Percentiles rank a stretch among this genome's conserved stretches.
phyloP scores from a whole-genome alignment of 2,329 filamentous ascomycete species.

The Arachnomyces sp. region DNA sequence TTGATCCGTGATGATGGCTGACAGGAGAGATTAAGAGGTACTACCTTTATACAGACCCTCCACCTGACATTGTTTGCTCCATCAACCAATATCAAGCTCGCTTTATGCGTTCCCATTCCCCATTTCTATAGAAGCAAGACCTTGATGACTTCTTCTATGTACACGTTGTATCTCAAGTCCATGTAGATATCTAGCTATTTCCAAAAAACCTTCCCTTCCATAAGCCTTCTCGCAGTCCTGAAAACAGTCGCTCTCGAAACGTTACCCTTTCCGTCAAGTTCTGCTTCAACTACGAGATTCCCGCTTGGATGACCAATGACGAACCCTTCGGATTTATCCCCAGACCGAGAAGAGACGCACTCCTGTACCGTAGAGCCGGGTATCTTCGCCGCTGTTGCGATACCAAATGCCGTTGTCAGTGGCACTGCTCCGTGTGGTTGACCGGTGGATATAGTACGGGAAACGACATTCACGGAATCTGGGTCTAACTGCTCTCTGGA shows the following conservation, averaged over 20 bases:
- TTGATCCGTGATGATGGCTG: too few species aligned
- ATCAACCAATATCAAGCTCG: too few species aligned
- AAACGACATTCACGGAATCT: constrained; percentile 31
- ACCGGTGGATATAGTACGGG: constrained; percentile 48
- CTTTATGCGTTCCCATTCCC: too few species aligned
- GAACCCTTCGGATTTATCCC: constrained; percentile 25
- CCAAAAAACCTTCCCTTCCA: constrained; percentile 42
- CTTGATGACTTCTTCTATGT: too few species aligned
- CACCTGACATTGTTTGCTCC: too few species aligned
- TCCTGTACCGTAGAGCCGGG: constrained; percentile 33
- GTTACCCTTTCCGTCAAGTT: constrained; percentile 28
- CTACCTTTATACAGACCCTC: too few species aligned
- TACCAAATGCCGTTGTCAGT: constrained; percentile 47
- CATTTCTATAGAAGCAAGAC: too few species aligned
- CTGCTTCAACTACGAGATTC: constrained; percentile 36
- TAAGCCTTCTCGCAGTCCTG: constrained; percentile 41
- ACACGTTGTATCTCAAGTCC: too few species aligned
- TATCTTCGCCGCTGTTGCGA: constrained; percentile 43
- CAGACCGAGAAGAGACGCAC: constrained; percentile 12
- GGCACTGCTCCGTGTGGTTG: constrained; percentile 52
- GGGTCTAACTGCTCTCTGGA: constrained; percentile 28
- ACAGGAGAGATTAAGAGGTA: too few species aligned
- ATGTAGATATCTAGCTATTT: constrained; percentile 5
- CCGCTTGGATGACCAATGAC: constrained; percentile 43
- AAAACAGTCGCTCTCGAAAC: constrained; percentile 38